Conservation (phyloP, 2,329 filamentous ascomycete species). For the Hypoxylon sp. region DNA sequence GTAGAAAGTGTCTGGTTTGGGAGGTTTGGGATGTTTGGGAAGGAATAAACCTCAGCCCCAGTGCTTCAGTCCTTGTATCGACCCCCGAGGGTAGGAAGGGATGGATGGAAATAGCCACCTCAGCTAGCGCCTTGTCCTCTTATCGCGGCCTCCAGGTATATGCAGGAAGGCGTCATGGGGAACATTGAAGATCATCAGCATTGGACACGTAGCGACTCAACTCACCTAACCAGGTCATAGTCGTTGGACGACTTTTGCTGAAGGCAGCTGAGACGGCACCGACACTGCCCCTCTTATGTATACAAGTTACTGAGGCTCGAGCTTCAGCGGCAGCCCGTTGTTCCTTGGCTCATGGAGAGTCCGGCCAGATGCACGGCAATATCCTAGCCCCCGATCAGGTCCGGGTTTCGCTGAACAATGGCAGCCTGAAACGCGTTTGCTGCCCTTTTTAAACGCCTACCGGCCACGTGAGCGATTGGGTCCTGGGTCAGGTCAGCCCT, state of each 20-base stretch:
- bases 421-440: conserved; percentile 6
- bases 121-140: conserved; percentile 19
- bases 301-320: conserved; percentile 26
- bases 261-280: conserved; percentile 15
- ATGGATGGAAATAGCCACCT: conserved; percentile 4
- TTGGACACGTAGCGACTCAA: conserved; percentile 16
- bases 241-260: conserved; percentile 23
- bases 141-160: conserved; percentile 15
- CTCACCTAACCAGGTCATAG: conserved; percentile 42
- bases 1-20: conserved; percentile 1
- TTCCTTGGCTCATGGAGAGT: conserved; percentile 11
- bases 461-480: conserved; percentile 32
- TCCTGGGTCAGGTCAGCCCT: conserved; percentile 39
- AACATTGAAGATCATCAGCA: conserved; percentile 2
- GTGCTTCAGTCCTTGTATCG: conserved; percentile 19
- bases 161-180: conserved; percentile 20
- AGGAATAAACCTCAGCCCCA: conserved; percentile 8
- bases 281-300: conserved; percentile 30
- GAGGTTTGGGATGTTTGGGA: not conserved
- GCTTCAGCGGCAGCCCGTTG: conserved; percentile 15
- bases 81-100: conserved; percentile 4
- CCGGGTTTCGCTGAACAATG: conserved; percentile 20
- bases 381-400: conserved; percentile 20
- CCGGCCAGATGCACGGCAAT: conserved; percentile 15
- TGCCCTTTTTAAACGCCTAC: conserved; percentile 11